Conservation (phyloP, 805 yeast species). For the Yarrowia sp. region DNA sequence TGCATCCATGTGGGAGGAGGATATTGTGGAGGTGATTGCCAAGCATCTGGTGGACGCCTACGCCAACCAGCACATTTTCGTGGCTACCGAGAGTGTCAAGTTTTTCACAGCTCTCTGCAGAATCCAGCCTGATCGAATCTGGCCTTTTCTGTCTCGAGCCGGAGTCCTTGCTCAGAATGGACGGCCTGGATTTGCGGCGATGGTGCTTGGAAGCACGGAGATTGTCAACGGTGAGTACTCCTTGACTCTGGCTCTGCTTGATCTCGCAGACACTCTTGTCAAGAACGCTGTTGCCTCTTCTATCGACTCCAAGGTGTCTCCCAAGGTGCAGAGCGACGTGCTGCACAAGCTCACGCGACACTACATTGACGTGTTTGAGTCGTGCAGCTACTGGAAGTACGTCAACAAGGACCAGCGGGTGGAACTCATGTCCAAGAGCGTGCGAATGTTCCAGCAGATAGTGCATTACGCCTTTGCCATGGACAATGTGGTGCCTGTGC, state of each 20-base stretch:
- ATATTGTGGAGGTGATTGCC: slow-evolving; percentile 59
- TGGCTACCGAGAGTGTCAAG: slow-evolving; percentile 47
- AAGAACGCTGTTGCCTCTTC: slow-evolving; percentile 43
- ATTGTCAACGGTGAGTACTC: slow-evolving; percentile 62
- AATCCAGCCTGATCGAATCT: slow-evolving; percentile 61
- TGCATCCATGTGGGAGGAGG: slow-evolving; percentile 45
- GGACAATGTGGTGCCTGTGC: slow-evolving; percentile 50
- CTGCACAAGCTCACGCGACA: slow-evolving; percentile 54
- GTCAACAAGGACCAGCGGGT: slow-evolving; percentile 53
- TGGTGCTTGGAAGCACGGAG: slow-evolving; percentile 68
- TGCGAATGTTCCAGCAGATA: slow-evolving; percentile 54
- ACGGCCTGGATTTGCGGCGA: slow-evolving; percentile 60
- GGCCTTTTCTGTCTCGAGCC: slow-evolving; percentile 73
- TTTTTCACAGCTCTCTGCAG: slow-evolving; percentile 50
- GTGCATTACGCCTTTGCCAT: slow-evolving; percentile 54
- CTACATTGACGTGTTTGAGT: slow-evolving; percentile 67
- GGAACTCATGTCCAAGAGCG: slow-evolving; percentile 54
- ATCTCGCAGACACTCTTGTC: slow-evolving; percentile 52
- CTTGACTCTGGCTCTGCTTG: slow-evolving; percentile 60
- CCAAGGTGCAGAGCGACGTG: slow-evolving; percentile 50
- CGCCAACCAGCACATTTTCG: slow-evolving; percentile 49
- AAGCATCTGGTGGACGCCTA: slow-evolving; percentile 66
- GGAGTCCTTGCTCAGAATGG: slow-evolving; percentile 58
- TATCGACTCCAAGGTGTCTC: slow-evolving; percentile 37
- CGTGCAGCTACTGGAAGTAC: slow-evolving; percentile 69